phyloP scores from a whole-genome alignment of 1,284 basidiomycete genomes.

The Tilletiopsis washingtonensis region DNA sequence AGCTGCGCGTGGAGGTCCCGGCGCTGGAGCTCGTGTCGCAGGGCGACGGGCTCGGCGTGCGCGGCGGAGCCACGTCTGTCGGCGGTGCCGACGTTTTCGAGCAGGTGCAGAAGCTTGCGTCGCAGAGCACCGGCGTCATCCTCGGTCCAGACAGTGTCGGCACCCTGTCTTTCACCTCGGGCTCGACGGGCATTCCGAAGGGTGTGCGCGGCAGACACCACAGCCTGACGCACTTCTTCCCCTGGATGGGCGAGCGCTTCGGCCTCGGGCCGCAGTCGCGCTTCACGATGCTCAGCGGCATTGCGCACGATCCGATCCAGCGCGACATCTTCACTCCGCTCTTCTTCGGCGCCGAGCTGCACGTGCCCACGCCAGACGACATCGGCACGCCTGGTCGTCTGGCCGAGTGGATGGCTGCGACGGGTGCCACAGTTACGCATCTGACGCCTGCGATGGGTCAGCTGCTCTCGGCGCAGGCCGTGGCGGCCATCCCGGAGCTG shows the following conservation, averaged over 20 bases:
- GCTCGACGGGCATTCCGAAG: slow-evolving; percentile 96
- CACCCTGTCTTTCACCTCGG: slow-evolving; percentile 93
- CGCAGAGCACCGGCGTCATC: slow-evolving; percentile 57
- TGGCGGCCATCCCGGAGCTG: slow-evolving; percentile 75
- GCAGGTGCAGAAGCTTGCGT: slow-evolving; percentile 53
- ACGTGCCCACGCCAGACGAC: slow-evolving; percentile 93
- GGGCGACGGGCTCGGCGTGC: slow-evolving; percentile 46
- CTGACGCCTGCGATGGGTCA: slow-evolving; percentile 95
- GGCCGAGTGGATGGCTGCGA: slow-evolving; percentile 97
- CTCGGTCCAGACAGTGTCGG: slow-evolving; percentile 92
- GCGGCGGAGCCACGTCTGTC: slow-evolving; percentile 57
- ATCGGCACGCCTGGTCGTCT: slow-evolving; percentile 94
- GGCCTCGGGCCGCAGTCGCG: slow-evolving; percentile 66
- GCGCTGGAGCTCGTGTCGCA: slow-evolving; percentile 63
- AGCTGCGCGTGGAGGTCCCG: slow-evolving; percentile 84
- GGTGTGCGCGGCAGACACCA: slow-evolving; percentile 93
- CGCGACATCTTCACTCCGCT: slow-evolving; percentile 98
- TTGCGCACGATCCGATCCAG: slow-evolving; percentile 98
- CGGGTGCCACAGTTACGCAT: slow-evolving; percentile 72
- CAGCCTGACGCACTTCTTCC: slow-evolving; percentile 97
- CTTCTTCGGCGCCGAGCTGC: slow-evolving; percentile 90
- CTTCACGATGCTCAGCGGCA: slow-evolving; percentile 98
- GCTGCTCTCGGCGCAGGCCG: slow-evolving; percentile 90
- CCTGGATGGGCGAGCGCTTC: slow-evolving; percentile 95
- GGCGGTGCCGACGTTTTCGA: slow-evolving; percentile 51